phyloP scores from a whole-genome alignment of 2,329 filamentous ascomycete genomes.

The Nigrograna mackinnonii region DNA sequence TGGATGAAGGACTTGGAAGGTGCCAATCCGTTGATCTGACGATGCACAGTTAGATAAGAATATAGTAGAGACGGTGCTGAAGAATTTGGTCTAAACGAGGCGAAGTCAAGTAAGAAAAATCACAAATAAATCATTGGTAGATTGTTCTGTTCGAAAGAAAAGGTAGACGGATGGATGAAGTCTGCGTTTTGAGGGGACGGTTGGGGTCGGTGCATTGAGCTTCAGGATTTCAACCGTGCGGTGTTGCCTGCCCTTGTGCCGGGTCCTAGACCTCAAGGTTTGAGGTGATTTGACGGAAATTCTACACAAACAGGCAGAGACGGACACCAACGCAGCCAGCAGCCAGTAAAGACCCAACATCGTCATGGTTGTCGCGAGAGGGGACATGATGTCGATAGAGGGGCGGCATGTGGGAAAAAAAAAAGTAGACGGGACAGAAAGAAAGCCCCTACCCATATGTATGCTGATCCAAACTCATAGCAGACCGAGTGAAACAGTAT shows the following conservation, averaged over 20 bases:
- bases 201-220: constrained; percentile 26
- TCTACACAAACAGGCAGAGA: constrained; percentile 24
- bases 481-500: constrained; percentile 30
- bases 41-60: constrained; percentile 37
- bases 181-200: constrained; percentile 19
- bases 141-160: constrained; percentile 22
- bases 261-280: constrained; percentile 22
- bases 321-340: constrained; percentile 1
- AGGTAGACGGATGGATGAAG: no score
- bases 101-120: no score
- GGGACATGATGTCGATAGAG: no score
- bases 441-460: constrained; percentile 43
- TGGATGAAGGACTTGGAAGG: constrained; percentile 54
- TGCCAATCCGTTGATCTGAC: constrained; percentile 51
- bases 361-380: no score
- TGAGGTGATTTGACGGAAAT: constrained; percentile 17
- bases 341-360: neutral
- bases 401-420: neutral
- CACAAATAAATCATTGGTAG: no score
- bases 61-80: constrained; percentile 13
- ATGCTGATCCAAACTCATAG: constrained; percentile 47
- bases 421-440: constrained; percentile 19
- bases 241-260: constrained; percentile 42
- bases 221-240: constrained; percentile 33
- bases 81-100: constrained; percentile 2